phyloP scores from a whole-genome alignment of 371 early-diverging fungal species.

The Encephalitozoon intestinalis region DNA sequence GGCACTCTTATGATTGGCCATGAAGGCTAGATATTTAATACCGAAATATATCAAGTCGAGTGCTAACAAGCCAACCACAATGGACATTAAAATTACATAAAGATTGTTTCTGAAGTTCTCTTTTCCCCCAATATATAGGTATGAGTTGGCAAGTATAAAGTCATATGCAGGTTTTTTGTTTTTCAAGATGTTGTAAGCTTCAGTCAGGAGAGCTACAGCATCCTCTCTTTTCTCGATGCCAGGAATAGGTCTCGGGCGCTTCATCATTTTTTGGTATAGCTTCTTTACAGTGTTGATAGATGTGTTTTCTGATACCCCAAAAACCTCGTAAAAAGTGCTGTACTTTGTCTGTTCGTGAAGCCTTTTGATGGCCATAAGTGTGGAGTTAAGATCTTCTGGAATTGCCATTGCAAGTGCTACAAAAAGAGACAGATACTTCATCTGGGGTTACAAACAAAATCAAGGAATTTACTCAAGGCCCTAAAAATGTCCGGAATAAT shows the following conservation, averaged over 20 bases:
- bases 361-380: neutral
- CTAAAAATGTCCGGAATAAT: neutral
- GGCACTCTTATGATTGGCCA: neutral
- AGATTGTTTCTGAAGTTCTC: slow-evolving; percentile 19
- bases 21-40: slow-evolving; percentile 1
- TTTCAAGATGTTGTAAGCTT: slow-evolving; percentile 18
- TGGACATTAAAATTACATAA: slow-evolving; percentile 2
- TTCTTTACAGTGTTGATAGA: slow-evolving; percentile 24
- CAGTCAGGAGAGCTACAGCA: slow-evolving; percentile 5
- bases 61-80: neutral
- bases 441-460: slow-evolving; percentile 9
- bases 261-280: slow-evolving; percentile 20
- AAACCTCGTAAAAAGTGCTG: slow-evolving; percentile 40
- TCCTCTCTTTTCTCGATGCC: slow-evolving; percentile 9
- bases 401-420: neutral
- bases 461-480: neutral
- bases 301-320: neutral
- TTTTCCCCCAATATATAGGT: slow-evolving; percentile 1
- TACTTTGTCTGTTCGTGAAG: slow-evolving; percentile 26
- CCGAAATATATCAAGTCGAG: slow-evolving; percentile 12
- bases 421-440: neutral
- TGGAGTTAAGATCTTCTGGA: neutral
- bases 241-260: neutral
- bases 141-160: slow-evolving; percentile 14
- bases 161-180: slow-evolving; percentile 29